phyloP scores from a whole-genome alignment of 257 asterid genomes.

The Primulina huaijiensis region DNA sequence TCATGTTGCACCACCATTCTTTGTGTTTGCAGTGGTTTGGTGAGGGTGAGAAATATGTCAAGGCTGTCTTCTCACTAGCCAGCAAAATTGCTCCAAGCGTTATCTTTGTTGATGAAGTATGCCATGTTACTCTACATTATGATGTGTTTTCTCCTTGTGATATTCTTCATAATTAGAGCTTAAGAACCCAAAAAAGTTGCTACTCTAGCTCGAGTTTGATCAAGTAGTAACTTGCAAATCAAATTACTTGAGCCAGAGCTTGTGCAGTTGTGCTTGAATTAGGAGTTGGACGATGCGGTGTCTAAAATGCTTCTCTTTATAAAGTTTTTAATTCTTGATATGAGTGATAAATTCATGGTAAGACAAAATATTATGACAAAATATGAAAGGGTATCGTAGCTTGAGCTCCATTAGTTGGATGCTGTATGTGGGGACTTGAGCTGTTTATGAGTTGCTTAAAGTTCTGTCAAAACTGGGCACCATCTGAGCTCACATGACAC shows the following conservation, averaged over 20 bases:
- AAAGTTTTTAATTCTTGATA: background rate
- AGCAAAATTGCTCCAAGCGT: slow-evolving; percentile 35
- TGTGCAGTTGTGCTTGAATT: background rate
- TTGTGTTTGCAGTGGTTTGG: slow-evolving; percentile 31
- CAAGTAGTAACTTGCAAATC: background rate
- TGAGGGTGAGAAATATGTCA: slow-evolving; percentile 35
- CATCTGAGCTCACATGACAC: background rate
- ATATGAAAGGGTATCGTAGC: too few relatives aligned
- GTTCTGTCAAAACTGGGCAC: background rate
- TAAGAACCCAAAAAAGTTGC: background rate
- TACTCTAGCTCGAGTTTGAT: background rate
- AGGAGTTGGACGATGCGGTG: background rate
- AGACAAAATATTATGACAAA: background rate
- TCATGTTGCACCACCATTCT: background rate
- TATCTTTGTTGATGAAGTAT: slow-evolving; percentile 33
- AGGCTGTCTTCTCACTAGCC: slow-evolving; percentile 32
- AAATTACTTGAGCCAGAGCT: background rate
- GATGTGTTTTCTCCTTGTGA: background rate
- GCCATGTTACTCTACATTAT: background rate
- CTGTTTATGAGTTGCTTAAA: background rate
- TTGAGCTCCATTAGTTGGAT: background rate
- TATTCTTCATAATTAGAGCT: background rate
- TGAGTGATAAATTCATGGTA: background rate
- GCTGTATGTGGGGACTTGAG: background rate
- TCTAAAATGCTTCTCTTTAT: background rate